Evolutionary conservation across 768 basidiomycete genomes (phyloP), one percentile per base, ranked within the genome.

Genomic region (Termitomyces sp.): DNA sequence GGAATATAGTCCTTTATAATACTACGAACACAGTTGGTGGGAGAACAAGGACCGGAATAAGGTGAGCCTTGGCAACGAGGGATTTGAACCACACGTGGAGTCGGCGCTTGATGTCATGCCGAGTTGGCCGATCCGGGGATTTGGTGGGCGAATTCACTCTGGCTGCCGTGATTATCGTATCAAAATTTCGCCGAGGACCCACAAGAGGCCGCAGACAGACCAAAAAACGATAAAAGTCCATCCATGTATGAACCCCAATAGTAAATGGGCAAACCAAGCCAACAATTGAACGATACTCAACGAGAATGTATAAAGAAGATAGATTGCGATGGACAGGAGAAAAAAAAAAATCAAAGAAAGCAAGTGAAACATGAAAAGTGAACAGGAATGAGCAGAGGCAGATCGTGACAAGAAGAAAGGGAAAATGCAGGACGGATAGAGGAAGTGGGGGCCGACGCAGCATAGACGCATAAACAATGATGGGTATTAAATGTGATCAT

Each of bases 241-340:
- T n/a, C n/a, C n/a, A n/a, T n/a, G 2, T 1, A 32, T 9, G 1
- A 8, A 9, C 30, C 30, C 30, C 0, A 9, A 8, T 9, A 32
- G 30, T 32, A 9, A 12, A 40, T n/a, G 17, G 17, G n/a, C 38
- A 19, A 38, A 38, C 44, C 12, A 28, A 19, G 15, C 14, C 26
- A 21, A n/a, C n/a, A n/a, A n/a, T n/a, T 10, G 38, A 40, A 43
- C 12, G 14, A 46, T 48, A 8, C 15, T 14, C 22, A 19, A 26
- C 2, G 34, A 37, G 2, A n/a, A 49, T 11, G 22, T 28, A 19
- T 34, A 42, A 51, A 41, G 17, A 17, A 42, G 14, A 6, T 30
- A 42, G 45, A 50, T 58, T 58, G 57, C 53, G 45, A 42, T 51
- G 12, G 44, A 45, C 48, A 45, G n/a, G n/a, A 54, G 44, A 54